These are phyloP conservation scores for Emmonsiellopsis sp. DNA, from an alignment of 2,329 filamentous ascomycete genomes.

Conservation along the genomic window DNA sequence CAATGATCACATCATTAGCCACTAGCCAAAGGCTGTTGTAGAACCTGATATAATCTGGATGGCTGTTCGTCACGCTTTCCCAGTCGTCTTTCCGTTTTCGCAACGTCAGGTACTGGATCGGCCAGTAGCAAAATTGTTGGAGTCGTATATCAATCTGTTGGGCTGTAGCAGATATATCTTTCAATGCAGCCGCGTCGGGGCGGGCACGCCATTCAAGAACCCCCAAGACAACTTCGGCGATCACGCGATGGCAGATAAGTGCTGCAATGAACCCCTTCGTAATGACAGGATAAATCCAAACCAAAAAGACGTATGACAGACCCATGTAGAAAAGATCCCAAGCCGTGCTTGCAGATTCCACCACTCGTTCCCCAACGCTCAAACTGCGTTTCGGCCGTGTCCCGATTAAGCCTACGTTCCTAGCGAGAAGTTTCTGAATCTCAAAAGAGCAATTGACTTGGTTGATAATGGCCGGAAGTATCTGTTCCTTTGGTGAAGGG, in stretches of 20 bases:
- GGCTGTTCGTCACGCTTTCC: conserved; percentile 89
- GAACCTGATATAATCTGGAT: conserved; percentile 97
- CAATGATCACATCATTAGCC: conserved; percentile 96
- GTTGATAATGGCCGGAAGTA: conserved; percentile 71
- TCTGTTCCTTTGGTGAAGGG: conserved; percentile 72
- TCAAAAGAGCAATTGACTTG: conserved; percentile 97
- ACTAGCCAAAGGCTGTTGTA: conserved; percentile 99
- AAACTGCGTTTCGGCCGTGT: conserved; percentile 71
- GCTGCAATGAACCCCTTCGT: conserved; percentile 65
- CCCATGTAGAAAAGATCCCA: conserved; percentile 64
- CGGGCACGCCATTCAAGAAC: conserved; percentile 78
- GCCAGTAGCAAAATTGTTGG: conserved; percentile 98
- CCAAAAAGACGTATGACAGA: conserved; percentile 60
- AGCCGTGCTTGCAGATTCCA: conserved; percentile 82
- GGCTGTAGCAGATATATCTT: conserved; percentile 91
- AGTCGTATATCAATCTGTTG: conserved; percentile 96
- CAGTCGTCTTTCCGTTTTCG: conserved; percentile 85
- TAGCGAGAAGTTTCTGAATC: conserved; percentile 74
- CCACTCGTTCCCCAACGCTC: conserved; percentile 89
- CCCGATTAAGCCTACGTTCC: conserved; percentile 78
- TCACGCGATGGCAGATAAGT: conserved; percentile 68
- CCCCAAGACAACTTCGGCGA: conserved; percentile 68
- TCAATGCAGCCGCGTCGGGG: conserved; percentile 72
- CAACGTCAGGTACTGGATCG: conserved; percentile 86
- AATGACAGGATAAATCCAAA: conserved; percentile 71